Conservation (phyloP, 108 stramenopile species). For the Nannochloropsis oceanica region DNA sequence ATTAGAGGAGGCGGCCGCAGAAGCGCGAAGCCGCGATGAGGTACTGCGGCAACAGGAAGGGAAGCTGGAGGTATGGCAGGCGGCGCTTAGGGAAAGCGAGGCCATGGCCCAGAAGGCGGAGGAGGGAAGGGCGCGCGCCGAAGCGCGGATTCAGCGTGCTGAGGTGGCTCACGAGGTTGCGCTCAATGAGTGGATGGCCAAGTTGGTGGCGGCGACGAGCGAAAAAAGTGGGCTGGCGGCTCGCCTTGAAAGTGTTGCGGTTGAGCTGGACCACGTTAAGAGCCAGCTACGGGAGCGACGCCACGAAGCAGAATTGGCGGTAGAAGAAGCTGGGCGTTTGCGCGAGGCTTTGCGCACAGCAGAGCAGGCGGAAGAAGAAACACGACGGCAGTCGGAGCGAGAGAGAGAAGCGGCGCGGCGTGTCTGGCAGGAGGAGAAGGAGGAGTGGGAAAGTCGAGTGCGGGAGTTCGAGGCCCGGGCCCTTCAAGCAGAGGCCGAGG, state of each 20-base stretch:
- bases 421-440: neutral
- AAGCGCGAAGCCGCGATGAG: neutral
- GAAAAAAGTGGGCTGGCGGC: neutral
- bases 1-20: neutral
- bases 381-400: neutral
- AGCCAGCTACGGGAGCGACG: neutral
- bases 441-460: neutral
- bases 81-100: neutral
- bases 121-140: neutral
- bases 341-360: neutral
- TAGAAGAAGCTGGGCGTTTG: neutral
- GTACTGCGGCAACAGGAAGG: neutral
- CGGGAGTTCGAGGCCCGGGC: neutral
- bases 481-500: neutral
- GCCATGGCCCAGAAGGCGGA: neutral
- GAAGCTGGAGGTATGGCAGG: neutral
- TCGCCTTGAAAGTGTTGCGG: neutral
- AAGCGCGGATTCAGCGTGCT: neutral
- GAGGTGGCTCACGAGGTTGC: neutral
- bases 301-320: neutral
- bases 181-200: neutral
- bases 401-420: neutral
- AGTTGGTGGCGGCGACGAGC: neutral
- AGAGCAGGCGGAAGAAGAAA: neutral
- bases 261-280: neutral